phyloP scores from a whole-genome alignment of 148 eudicot species.

The Chenopodium quinoa region DNA sequence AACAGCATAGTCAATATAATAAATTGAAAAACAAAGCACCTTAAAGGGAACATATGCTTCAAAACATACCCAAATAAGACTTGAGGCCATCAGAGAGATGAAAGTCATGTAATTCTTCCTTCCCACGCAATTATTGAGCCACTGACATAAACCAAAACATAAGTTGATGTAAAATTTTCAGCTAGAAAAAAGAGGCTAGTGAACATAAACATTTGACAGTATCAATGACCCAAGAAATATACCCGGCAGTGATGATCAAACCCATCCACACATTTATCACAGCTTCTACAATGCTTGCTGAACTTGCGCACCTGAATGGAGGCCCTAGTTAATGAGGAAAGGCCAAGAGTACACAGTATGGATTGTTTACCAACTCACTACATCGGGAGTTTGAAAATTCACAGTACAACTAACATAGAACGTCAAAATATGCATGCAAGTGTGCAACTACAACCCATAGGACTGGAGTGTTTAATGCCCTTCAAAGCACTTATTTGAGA shows the following conservation, averaged over 20 bases:
- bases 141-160: constrained; percentile 47
- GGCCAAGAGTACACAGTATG: neutral
- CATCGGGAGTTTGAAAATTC: neutral
- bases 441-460: neutral
- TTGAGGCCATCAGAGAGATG: constrained; percentile 80
- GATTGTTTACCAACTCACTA: constrained; percentile 2
- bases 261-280: constrained; percentile 98
- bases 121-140: constrained; percentile 99
- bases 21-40: constrained; percentile 12
- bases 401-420: neutral
- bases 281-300: constrained; percentile 99
- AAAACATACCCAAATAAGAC: constrained; percentile 86
- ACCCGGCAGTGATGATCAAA: constrained; percentile 99
- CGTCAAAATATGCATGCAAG: no score
- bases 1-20: constrained; percentile 29
- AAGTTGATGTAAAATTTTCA: neutral
- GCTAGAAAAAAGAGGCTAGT: constrained; percentile 1
- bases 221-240: constrained; percentile 22
- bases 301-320: constrained; percentile 80
- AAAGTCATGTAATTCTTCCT: constrained; percentile 81
- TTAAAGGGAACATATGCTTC: constrained; percentile 5
- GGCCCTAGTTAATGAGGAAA: constrained; percentile 12
- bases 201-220: constrained; percentile 10
- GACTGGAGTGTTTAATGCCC: neutral
- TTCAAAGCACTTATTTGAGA: neutral